Conservation (phyloP, 2,329 filamentous ascomycete species). For the Neonectria sp. region DNA sequence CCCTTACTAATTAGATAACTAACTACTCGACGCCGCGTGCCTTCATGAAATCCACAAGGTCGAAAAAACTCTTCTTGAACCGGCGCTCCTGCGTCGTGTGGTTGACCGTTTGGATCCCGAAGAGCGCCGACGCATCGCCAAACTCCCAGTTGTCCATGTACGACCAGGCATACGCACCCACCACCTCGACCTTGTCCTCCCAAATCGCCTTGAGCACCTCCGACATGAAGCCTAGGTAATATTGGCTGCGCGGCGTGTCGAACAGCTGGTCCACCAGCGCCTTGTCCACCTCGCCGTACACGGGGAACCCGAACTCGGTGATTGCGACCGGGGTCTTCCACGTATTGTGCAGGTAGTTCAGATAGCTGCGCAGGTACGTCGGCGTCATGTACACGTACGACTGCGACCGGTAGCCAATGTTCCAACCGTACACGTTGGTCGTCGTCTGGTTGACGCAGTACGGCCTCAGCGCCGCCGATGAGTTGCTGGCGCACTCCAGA, state of each 20-base stretch:
- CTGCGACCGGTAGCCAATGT: slow-evolving; percentile 70
- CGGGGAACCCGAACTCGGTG: slow-evolving; percentile 72
- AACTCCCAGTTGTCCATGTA: slow-evolving; percentile 71
- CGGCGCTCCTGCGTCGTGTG: slow-evolving; percentile 64
- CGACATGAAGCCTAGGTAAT: slow-evolving; percentile 68
- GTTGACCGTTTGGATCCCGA: slow-evolving; percentile 71
- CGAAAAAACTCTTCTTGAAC: slow-evolving; percentile 73
- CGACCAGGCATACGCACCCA: slow-evolving; percentile 69
- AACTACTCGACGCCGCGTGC: slow-evolving; percentile 45
- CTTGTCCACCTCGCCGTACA: slow-evolving; percentile 62
- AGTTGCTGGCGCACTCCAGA: slow-evolving; percentile 63
- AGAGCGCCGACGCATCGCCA: slow-evolving; percentile 60
- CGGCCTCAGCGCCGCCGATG: slow-evolving; percentile 61
- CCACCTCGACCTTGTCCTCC: slow-evolving; percentile 69
- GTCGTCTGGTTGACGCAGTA: slow-evolving; percentile 67
- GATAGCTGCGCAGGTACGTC: slow-evolving; percentile 68
- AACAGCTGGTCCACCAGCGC: slow-evolving; percentile 65
- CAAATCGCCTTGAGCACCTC: slow-evolving; percentile 70
- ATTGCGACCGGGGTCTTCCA: slow-evolving; percentile 65
- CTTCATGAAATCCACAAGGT: slow-evolving; percentile 67
- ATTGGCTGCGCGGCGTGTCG: slow-evolving; percentile 67
- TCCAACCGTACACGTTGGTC: slow-evolving; percentile 67
- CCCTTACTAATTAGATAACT: neutral
- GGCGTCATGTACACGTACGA: slow-evolving; percentile 73
- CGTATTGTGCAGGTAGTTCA: slow-evolving; percentile 73